phyloP scores from a whole-genome alignment of 352 stramenopile genomes.

The Globisporangium paddicum region DNA sequence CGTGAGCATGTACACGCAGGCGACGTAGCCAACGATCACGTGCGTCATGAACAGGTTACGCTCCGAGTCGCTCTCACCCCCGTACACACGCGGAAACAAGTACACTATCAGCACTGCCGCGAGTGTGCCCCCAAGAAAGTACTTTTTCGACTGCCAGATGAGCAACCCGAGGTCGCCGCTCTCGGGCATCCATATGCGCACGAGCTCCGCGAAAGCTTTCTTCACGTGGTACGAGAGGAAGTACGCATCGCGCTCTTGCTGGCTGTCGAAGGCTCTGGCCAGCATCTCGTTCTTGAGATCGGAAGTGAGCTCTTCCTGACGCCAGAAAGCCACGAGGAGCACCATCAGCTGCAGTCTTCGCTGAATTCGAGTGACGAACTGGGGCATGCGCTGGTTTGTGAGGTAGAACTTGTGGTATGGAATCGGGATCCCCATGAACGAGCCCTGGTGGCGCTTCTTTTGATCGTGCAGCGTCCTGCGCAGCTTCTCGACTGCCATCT shows the following conservation, averaged over 20 bases:
- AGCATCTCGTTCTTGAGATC: constrained; percentile 41
- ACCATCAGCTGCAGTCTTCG: constrained; percentile 18
- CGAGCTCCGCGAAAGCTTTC: constrained; percentile 38
- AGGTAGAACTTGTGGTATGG: constrained; percentile 5
- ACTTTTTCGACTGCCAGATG: constrained; percentile 42
- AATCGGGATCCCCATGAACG: neutral
- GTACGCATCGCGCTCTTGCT: constrained; percentile 29
- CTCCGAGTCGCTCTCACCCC: neutral
- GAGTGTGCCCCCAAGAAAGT: constrained; percentile 30
- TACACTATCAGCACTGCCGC: constrained; percentile 15
- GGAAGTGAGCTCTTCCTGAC: constrained; percentile 38
- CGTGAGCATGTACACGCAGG: constrained; percentile 26
- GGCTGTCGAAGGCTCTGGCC: constrained; percentile 27
- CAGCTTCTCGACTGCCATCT: constrained; percentile 18
- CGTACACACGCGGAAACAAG: constrained; percentile 4
- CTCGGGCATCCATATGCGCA: constrained; percentile 58
- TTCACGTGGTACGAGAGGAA: constrained; percentile 34
- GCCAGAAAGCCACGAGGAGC: constrained; percentile 48
- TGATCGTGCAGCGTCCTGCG: constrained; percentile 6
- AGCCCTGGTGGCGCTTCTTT: neutral
- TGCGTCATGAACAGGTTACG: constrained; percentile 33
- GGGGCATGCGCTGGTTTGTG: neutral
- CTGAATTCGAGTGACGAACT: neutral
- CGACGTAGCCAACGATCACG: constrained; percentile 34
- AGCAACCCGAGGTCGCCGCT: constrained; percentile 43